Conservation (phyloP, 1,139 yeast genomes). For the Hansenula sp. region DNA sequence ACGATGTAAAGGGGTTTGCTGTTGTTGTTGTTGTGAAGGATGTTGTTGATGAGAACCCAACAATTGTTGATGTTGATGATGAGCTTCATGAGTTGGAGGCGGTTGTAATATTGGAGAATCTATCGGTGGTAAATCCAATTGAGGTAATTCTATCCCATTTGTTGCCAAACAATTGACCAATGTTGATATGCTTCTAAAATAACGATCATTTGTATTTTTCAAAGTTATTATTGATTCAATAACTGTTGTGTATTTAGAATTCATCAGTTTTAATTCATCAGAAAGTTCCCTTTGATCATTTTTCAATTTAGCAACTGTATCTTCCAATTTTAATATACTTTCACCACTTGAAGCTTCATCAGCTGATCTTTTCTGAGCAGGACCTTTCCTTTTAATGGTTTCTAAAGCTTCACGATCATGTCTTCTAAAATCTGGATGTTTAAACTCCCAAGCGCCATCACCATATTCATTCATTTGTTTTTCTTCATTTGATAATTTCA, state of each 20-base stretch:
- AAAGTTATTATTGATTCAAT: constrained; percentile 56
- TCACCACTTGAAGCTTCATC: constrained; percentile 24
- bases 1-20: constrained; percentile 7
- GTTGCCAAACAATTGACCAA: constrained; percentile 46
- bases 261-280: constrained; percentile 43
- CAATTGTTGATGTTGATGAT: constrained; percentile 13
- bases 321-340: constrained; percentile 33
- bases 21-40: constrained; percentile 5
- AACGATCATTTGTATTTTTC: constrained; percentile 53
- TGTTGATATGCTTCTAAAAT: constrained; percentile 45
- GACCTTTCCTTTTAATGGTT: constrained; percentile 77
- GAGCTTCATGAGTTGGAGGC: constrained; percentile 4
- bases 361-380: constrained; percentile 44
- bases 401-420: constrained; percentile 71
- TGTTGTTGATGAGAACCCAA: constrained; percentile 13
- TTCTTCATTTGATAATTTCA: constrained; percentile 43
- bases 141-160: constrained; percentile 67
- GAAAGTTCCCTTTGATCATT: constrained; percentile 38
- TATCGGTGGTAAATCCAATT: constrained; percentile 47
- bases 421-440: constrained; percentile 80
- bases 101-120: constrained; percentile 6
- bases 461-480: constrained; percentile 58
- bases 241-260: constrained; percentile 59
- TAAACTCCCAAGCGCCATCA: constrained; percentile 91
- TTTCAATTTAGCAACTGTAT: constrained; percentile 38